Conservation (phyloP, 2,329 filamentous ascomycete species). For the Byssochlamys sp. region DNA sequence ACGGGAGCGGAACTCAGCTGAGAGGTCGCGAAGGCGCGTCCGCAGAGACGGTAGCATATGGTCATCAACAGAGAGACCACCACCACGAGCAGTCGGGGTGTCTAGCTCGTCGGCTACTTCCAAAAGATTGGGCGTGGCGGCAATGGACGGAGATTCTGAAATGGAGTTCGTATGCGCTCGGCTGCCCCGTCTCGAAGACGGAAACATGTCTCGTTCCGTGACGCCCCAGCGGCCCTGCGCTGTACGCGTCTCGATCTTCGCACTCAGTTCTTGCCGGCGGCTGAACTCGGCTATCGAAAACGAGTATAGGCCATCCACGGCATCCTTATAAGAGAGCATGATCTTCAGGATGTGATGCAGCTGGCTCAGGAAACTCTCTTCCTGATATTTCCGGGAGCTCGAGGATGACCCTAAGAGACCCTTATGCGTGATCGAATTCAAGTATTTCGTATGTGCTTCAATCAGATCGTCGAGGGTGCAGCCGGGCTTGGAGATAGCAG, state of each 20-base stretch:
- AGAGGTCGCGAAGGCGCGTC: conserved; percentile 61
- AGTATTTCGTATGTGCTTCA: conserved; percentile 77
- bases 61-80: conserved; percentile 37
- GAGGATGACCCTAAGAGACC: conserved; percentile 61
- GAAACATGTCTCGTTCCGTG: conserved; percentile 43
- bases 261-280: conserved; percentile 71
- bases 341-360: conserved; percentile 83
- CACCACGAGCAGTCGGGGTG: conserved; percentile 32
- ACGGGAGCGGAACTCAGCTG: conserved; percentile 64
- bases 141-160: conserved; percentile 13
- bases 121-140: conserved; percentile 17
- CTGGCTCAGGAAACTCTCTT: conserved; percentile 78
- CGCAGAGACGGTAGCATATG: conserved; percentile 66
- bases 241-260: conserved; percentile 58
- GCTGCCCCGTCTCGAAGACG: conserved; percentile 21
- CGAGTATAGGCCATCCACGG: conserved; percentile 85
- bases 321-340: conserved; percentile 90
- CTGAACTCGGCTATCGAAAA: conserved; percentile 94
- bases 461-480: conserved; percentile 94
- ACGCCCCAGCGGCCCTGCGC: conserved; percentile 57
- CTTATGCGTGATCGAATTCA: conserved; percentile 91
- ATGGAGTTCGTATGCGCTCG: conserved; percentile 17
- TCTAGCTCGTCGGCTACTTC: conserved; percentile 18
- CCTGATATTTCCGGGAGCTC: conserved; percentile 45
- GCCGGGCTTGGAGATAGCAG: conserved; percentile 69